Percentiles rank a stretch among this genome's conserved stretches.
phyloP scores from a whole-genome alignment of 495 filamentous ascomycete genomes.

The Margaritispora aquatica region DNA sequence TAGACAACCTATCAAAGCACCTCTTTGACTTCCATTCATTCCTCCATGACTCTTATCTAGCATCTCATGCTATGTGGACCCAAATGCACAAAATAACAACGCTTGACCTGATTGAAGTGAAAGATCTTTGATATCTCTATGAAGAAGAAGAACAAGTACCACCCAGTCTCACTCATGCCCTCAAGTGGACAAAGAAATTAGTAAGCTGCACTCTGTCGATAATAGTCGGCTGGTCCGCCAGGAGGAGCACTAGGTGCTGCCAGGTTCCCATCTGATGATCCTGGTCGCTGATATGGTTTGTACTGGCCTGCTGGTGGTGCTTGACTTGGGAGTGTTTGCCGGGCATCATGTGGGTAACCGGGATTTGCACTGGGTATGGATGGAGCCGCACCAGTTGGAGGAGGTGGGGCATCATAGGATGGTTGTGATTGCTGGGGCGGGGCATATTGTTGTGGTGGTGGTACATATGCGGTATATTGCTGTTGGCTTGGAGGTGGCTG shows the following conservation, averaged over 20 bases:
- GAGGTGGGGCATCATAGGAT: slow-evolving; percentile 18
- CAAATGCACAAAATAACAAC: background rate
- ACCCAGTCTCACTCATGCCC: background rate
- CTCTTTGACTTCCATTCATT: background rate
- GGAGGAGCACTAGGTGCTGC: slow-evolving; percentile 23
- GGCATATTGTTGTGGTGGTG: slow-evolving; percentile 20
- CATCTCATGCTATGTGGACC: background rate
- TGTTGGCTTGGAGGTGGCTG: slow-evolving; percentile 40
- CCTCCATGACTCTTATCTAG: too few species aligned
- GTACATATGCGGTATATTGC: slow-evolving; percentile 38
- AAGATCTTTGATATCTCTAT: background rate
- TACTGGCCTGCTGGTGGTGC: slow-evolving; percentile 33
- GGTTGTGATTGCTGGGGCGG: slow-evolving; percentile 29
- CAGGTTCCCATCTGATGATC: slow-evolving; percentile 9
- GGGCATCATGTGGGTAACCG: slow-evolving; percentile 24
- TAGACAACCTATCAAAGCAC: background rate
- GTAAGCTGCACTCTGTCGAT: slow-evolving; percentile 24
- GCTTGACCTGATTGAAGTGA: background rate
- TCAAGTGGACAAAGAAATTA: background rate
- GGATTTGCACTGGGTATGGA: slow-evolving; percentile 1
- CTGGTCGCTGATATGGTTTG: slow-evolving; percentile 45
- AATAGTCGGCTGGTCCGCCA: slow-evolving; percentile 35
- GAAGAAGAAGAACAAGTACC: background rate
- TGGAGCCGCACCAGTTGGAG: slow-evolving; percentile 14
- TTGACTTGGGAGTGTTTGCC: slow-evolving; percentile 23